Evolutionary conservation across 1,284 basidiomycete species (phyloP).

Genomic region (Apiotrichum akiyoshidainum): DNA sequence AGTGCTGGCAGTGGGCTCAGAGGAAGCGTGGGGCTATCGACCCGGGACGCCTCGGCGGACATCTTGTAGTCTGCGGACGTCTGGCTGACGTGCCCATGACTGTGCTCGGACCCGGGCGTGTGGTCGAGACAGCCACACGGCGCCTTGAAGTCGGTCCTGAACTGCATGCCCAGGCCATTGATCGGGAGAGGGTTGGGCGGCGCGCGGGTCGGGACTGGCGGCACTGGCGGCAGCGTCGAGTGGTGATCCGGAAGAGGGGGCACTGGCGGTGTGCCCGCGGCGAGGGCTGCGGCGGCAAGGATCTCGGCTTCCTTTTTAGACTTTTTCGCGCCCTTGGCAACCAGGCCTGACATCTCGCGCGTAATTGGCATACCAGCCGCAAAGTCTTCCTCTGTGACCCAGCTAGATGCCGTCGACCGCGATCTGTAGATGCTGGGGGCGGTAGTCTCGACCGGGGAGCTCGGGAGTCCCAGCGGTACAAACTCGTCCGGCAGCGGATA

Average conservation of each 20-base stretch:
- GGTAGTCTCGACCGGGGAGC: neutral
- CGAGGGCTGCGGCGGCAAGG: neutral
- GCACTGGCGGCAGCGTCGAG: neutral
- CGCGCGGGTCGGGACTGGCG: neutral
- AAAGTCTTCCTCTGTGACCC: conserved; percentile 1
- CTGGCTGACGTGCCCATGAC: neutral
- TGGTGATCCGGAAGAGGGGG: neutral
- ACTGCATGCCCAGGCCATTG: neutral
- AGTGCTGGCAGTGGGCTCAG: neutral
- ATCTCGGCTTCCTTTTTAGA: neutral
- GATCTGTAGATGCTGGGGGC: neutral
- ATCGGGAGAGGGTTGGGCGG: neutral
- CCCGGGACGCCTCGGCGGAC: neutral
- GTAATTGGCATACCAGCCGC: neutral
- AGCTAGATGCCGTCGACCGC: neutral
- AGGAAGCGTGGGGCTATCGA: neutral
- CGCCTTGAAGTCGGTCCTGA: neutral
- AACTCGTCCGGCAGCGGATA: conserved; percentile 17
- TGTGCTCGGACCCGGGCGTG: neutral
- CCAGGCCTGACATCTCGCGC: neutral
- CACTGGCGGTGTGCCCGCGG: neutral
- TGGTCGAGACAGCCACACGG: conserved; percentile 4
- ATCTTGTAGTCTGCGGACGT: neutral
- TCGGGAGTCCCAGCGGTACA: neutral
- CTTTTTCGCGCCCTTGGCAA: neutral